Evolutionary conservation across 2,329 filamentous ascomycete species (phyloP).

Genomic region (Fusarium proliferatum): DNA sequence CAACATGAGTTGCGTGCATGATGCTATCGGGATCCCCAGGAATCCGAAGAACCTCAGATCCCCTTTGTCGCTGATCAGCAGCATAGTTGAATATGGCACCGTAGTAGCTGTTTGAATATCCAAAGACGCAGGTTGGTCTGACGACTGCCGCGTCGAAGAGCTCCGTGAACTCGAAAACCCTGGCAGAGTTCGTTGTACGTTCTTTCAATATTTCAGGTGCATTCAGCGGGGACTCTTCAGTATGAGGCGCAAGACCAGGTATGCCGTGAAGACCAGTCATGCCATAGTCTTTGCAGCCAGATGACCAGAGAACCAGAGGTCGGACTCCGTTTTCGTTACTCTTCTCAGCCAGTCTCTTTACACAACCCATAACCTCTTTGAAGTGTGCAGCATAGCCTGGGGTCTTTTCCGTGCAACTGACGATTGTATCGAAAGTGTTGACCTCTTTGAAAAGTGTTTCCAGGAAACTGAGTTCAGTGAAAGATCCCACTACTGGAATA

Average conservation of each 20-base stretch:
- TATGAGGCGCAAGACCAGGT: slow-evolving; percentile 49
- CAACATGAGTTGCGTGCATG: slow-evolving; percentile 60
- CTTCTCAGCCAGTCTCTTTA: slow-evolving; percentile 48
- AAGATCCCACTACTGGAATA: slow-evolving; percentile 54
- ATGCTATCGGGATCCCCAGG: slow-evolving; percentile 52
- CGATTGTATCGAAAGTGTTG: slow-evolving; percentile 54
- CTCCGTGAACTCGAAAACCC: slow-evolving; percentile 49
- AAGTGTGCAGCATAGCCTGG: slow-evolving; percentile 55
- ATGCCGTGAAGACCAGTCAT: slow-evolving; percentile 42
- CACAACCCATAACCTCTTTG: slow-evolving; percentile 49
- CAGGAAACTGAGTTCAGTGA: slow-evolving; percentile 49
- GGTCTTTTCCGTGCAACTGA: slow-evolving; percentile 56
- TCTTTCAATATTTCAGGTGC: slow-evolving; percentile 40
- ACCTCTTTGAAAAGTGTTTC: slow-evolving; percentile 40
- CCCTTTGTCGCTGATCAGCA: slow-evolving; percentile 34
- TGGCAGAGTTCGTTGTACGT: slow-evolving; percentile 49
- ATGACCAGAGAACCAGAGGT: slow-evolving; percentile 58
- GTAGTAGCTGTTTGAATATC: slow-evolving; percentile 58
- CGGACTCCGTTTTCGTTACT: slow-evolving; percentile 49
- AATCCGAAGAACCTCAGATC: slow-evolving; percentile 45
- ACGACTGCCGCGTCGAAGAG: slow-evolving; percentile 57
- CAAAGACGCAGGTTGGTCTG: slow-evolving; percentile 60
- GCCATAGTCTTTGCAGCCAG: slow-evolving; percentile 64
- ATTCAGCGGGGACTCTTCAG: slow-evolving; percentile 55
- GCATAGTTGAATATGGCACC: slow-evolving; percentile 53